Evolutionary conservation across 1,284 basidiomycete species (phyloP).

Genomic region (Malassezia nana): DNA sequence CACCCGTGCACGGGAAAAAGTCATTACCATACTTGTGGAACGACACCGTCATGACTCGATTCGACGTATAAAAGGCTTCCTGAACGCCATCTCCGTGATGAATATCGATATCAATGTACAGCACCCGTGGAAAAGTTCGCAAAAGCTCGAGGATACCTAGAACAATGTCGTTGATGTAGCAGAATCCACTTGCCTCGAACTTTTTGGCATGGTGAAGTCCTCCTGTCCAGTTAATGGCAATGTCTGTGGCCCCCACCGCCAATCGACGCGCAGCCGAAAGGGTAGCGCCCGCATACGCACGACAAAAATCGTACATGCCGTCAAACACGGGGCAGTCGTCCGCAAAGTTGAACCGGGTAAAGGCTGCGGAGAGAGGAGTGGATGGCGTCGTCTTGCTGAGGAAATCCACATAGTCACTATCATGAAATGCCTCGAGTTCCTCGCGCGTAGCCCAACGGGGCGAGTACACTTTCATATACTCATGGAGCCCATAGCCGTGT

Average conservation of each 20-base stretch:
- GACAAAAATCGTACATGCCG: slow-evolving; percentile 48
- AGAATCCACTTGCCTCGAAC: slow-evolving; percentile 88
- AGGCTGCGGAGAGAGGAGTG: slow-evolving; percentile 35
- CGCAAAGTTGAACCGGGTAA: slow-evolving; percentile 47
- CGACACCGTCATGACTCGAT: slow-evolving; percentile 94
- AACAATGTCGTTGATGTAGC: slow-evolving; percentile 77
- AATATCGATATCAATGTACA: slow-evolving; percentile 96
- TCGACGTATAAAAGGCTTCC: slow-evolving; percentile 95
- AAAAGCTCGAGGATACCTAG: slow-evolving; percentile 45
- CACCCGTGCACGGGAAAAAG: slow-evolving; percentile 61
- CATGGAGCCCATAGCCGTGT: slow-evolving; percentile 88
- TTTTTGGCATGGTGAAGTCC: slow-evolving; percentile 97
- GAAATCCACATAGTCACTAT: slow-evolving; percentile 86
- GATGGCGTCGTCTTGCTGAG: slow-evolving; percentile 56
- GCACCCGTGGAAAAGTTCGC: slow-evolving; percentile 59
- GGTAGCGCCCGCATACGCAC: slow-evolving; percentile 53
- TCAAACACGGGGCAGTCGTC: slow-evolving; percentile 48
- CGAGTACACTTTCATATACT: slow-evolving; percentile 87
- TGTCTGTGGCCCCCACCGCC: slow-evolving; percentile 67
- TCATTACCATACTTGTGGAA: slow-evolving; percentile 99
- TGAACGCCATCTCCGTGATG: slow-evolving; percentile 99
- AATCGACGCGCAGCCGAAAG: slow-evolving; percentile 59
- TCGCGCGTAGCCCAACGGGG: slow-evolving; percentile 77
- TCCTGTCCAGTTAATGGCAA: slow-evolving; percentile 95
- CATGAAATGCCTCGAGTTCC: slow-evolving; percentile 84